Conservation (phyloP, 1,139 yeast genomes). For the Lodderomyces orthopsilosis region DNA sequence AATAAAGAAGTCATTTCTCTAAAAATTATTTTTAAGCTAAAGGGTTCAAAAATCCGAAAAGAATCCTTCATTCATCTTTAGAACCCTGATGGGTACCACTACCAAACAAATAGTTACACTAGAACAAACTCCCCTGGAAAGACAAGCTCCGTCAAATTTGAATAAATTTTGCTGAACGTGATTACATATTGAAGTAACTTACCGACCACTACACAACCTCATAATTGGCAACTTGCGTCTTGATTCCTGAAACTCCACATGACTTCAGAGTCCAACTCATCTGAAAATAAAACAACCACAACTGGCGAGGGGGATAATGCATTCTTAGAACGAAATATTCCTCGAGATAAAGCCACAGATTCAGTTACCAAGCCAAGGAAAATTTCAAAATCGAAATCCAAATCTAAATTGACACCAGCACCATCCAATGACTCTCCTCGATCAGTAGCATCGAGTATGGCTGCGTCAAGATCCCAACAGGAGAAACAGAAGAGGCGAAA, state of each 20-base stretch:
- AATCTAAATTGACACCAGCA: background rate
- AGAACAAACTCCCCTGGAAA: no score
- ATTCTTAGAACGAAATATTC: background rate
- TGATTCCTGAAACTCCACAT: no score
- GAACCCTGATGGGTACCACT: no score
- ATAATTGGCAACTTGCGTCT: no score
- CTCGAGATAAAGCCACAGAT: background rate
- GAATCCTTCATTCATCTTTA: no score
- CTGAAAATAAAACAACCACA: background rate
- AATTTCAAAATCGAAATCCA: background rate
- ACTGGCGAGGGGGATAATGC: background rate
- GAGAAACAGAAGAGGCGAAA: constrained; percentile 22
- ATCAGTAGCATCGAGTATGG: background rate
- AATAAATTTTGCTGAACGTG: no score
- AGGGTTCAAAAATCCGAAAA: no score
- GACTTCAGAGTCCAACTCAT: background rate
- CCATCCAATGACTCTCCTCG: background rate
- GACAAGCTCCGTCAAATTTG: no score
- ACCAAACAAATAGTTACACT: no score
- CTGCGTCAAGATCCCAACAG: background rate
- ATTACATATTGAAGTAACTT: no score
- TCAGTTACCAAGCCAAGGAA: background rate
- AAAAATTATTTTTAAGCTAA: no score
- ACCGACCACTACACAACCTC: no score
- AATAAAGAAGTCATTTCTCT: background rate